Base-by-base conservation (phyloP, 2,329 filamentous ascomycete genomes). In the Epicoccum sorghinum region DNA sequence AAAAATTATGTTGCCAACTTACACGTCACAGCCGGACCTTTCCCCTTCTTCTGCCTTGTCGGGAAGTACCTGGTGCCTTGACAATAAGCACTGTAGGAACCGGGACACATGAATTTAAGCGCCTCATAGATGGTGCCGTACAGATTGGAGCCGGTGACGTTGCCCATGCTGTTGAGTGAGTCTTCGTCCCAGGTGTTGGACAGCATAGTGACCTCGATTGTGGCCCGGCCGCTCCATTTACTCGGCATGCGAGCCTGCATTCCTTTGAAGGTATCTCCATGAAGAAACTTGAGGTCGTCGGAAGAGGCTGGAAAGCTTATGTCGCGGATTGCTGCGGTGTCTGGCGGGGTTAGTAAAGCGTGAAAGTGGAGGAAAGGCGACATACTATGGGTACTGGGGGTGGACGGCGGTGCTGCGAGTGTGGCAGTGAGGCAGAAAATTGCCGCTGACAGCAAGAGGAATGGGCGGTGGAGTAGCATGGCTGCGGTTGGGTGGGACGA, bases 161-260 rank as follows among this genome's bases (percentile, higher is more conserved):
- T 32, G 32, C 32, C 32, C 13, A n/a, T n/a, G 13, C 10, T 2
- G 7, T 24, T 0, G 52, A 25, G 46, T 45, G 24, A 55, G 22
- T 8, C 48, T 30, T 45, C 18, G 33, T 42, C 35, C 2, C 24
- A 9, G 2, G 13, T 0, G 22, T 29, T 23, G 3, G 40, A 44
- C 7, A 12, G 4, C 29, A 55, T 36, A 14, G 37, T 45, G 7
- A 55, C 37, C 18, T 55, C 46, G 13, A 55, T 7, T 2, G 46
- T 46, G 1, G 45, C 45, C 5, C 22, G 4, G 12, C 52, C 46
- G 7, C 22, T 10, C 50, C 50, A 53, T 3, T 38, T 30, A 18
- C 18, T 18, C 18, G 18, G 18, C 18, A 18, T 18, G 18, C 18
- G 18, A 18, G 18, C 18, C 18, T 18, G 18, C 18, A 18, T 18